Base-by-base conservation (phyloP, 2,329 filamentous ascomycete genomes). In the Ophiostoma sp. region DNA sequence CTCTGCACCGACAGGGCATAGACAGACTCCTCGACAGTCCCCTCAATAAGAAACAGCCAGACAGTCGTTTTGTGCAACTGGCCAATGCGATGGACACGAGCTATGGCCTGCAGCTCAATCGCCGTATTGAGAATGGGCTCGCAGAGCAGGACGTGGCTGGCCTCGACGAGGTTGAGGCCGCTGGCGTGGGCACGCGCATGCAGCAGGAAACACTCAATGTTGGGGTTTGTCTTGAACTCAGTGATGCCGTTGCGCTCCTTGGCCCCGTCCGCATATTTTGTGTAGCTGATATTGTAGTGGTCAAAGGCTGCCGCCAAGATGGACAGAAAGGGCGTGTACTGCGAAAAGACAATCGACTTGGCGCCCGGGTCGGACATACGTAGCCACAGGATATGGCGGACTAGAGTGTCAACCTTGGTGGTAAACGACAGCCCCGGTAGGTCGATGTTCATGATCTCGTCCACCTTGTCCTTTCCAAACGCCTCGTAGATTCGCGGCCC, bases 61-160 rank as follows among this genome's bases (percentile, higher is more conserved):
- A 98, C 93, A 0, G 92, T 97, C 0, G 95, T 99, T 74, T 91
- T 86, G 68, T 91, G 88, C 73, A 89, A 85, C 79, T 98, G 95
- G 0, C 95, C 95, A 73, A 99, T 99, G 48, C 95, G 88, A 77
- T 99, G 93, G 1, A 99, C 94, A 70, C 95, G 90, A 0, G 94
- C 94, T 76, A 98, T 96, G 17, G 94, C 94, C 79, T 99, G 95
- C 11, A 98, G 84, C 79, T 98, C 95, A 20, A 99, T 87, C 0
- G 94, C 93, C 0, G 94, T 94, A 77, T 98, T 97, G 75, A 98
- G 88, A 3, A 98, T 83, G 2, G 95, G 95, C 77, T 99, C 95
- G 78, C 93, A 97, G 4, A 99, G 85, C 76, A 98, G 96, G 1
- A 98, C 93, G 77, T 98, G 93, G 67, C 89, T 97, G 4, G 94